phyloP scores from a whole-genome alignment of 179 eudicot genomes.

The Silene vulgaris region DNA sequence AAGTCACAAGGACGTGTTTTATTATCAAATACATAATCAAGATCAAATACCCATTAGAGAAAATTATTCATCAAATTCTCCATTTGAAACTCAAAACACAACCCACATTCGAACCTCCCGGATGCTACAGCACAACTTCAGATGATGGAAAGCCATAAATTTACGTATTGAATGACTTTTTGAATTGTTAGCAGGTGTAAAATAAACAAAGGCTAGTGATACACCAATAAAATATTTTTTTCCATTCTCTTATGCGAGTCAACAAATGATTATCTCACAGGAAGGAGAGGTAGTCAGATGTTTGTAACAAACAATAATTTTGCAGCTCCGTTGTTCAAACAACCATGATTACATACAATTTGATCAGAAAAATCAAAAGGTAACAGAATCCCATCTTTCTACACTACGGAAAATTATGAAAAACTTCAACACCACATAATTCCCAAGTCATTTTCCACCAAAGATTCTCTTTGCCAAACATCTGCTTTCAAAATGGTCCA shows the following conservation, averaged over 20 bases:
- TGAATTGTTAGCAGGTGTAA: no score
- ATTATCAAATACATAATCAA: background rate
- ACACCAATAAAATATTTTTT: no score
- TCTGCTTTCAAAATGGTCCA: background rate
- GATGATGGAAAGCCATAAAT: no score
- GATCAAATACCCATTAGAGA: background rate
- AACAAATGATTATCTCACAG: no score
- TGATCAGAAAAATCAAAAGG: background rate
- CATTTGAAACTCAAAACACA: background rate
- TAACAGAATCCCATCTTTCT: background rate
- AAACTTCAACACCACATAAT: background rate
- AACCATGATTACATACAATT: background rate
- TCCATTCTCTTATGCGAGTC: no score
- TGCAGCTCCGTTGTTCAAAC: background rate
- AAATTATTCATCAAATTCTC: background rate
- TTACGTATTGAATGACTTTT: no score
- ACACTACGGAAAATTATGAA: background rate
- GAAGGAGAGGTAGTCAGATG: background rate
- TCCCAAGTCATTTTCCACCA: background rate
- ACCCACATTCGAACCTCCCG: background rate
- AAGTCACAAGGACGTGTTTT: background rate
- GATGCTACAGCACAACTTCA: background rate
- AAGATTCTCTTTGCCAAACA: background rate
- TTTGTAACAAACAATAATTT: no score
- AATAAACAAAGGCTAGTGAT: no score